Base-by-base conservation (phyloP, 768 basidiomycete species). In the Phanerodontia chrysosporium region DNA sequence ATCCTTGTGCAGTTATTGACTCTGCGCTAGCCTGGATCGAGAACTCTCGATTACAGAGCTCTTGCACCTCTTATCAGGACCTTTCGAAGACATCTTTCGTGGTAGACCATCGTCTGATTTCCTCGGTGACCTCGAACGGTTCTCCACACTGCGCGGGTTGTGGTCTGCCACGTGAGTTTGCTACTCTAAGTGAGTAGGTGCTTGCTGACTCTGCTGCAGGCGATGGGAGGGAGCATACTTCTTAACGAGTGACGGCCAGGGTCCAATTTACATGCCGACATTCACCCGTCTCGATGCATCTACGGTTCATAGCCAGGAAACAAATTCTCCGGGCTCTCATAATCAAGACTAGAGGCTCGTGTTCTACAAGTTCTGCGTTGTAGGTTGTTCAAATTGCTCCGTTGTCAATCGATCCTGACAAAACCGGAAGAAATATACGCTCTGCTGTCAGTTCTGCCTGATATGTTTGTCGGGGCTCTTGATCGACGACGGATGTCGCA, bases 141-240 rank as follows among this genome's bases (percentile, higher is more conserved):
- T 56, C 42, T 61, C 59, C 13, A 56, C 59, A 16, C 25, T 61
- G 24, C 54, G 59, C 9, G 59, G 59, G 4, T n/a, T 61, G n/a
- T 61, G 55, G 54, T 56, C 55, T 32, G 54, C 49, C 3, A 51
- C 46, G 59, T 61, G 22, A 28, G 55, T 45, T 10, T 16, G 22
- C 27, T n/a, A 9, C 18, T 42, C 13, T 25, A 48, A 24, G n/a
- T 24, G 6, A 2, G 12, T 24, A 9, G 2, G 32, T 14, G 14
- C 32, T 51, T 6, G 21, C 21, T 29, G 24, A 45, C 16, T 13
- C 13, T 29, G 12, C 21, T 29, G n/a, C 29, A 59, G 59, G 2
- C 59, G 53, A 2, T 60, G 59, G 45, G 45, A 60, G 10, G 59
- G 59, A 21, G 29, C 52, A 12, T 39, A 52, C 29, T 60, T 60